phyloP scores from a whole-genome alignment of 768 basidiomycete genomes.

The Mycena crocata region DNA sequence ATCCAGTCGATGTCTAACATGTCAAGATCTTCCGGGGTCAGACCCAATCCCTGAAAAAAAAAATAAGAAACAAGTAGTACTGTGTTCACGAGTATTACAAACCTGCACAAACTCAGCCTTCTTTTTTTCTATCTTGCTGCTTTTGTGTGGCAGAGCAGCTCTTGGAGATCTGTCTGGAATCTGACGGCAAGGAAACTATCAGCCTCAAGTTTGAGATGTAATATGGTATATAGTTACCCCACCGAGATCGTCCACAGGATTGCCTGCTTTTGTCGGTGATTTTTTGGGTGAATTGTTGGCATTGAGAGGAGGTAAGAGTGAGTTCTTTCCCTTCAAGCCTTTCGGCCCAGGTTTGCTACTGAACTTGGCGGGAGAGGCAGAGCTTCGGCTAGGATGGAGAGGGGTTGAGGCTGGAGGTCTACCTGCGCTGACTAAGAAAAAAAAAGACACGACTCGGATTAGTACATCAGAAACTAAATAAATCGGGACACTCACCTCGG shows the following conservation, averaged over 20 bases:
- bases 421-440: neutral
- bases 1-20: conserved; percentile 6
- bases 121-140: neutral
- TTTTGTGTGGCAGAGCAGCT: neutral
- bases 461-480: too few relatives aligned
- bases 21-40: neutral
- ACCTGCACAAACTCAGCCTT: neutral
- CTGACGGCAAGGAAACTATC: neutral
- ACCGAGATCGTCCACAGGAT: neutral
- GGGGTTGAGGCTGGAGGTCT: neutral
- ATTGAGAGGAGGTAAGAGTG: neutral
- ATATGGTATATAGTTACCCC: too few relatives aligned
- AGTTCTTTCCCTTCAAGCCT: neutral
- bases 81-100: neutral
- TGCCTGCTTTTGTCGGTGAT: neutral
- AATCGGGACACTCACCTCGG: neutral
- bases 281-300: neutral
- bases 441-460: too few relatives aligned
- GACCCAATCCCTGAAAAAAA: neutral
- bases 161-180: neutral
- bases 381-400: neutral
- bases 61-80: neutral
- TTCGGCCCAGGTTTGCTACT: neutral
- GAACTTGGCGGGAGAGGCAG: conserved; percentile 4
- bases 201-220: too few relatives aligned